Percentiles rank a stretch among this genome's conserved stretches.
Conservation (phyloP, 768 basidiomycete species). For the Nevesoporus exiguus region DNA sequence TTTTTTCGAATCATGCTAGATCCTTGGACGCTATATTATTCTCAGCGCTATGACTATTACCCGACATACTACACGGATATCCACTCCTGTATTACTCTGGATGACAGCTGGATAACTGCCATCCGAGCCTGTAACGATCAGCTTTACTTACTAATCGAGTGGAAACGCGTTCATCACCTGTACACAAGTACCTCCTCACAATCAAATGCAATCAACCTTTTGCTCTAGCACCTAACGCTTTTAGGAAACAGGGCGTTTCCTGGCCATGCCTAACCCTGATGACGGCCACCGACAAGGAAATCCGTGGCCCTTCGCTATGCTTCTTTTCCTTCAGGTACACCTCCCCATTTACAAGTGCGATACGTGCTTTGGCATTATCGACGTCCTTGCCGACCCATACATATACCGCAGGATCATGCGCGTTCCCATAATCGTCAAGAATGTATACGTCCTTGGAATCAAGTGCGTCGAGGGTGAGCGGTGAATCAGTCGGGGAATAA, state of each 20-base stretch:
- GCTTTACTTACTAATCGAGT: not conserved
- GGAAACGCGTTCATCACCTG: not conserved
- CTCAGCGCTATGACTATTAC: too few species aligned
- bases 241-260: not conserved
- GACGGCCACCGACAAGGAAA: slow-evolving; percentile 17
- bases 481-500: slow-evolving; percentile 33
- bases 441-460: slow-evolving; percentile 51
- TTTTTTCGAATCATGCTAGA: too few species aligned
- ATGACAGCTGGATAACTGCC: not conserved
- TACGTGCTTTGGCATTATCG: slow-evolving; percentile 43
- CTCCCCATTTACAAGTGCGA: slow-evolving; percentile 55
- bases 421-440: slow-evolving; percentile 39
- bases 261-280: slow-evolving; percentile 36
- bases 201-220: not conserved
- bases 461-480: slow-evolving; percentile 34
- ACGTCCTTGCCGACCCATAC: slow-evolving; percentile 56
- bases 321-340: slow-evolving; percentile 37
- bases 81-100: not conserved
- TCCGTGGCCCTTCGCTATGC: slow-evolving; percentile 1
- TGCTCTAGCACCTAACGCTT: not conserved
- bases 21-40: too few species aligned
- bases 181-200: not conserved
- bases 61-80: not conserved
- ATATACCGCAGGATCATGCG: slow-evolving; percentile 44
- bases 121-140: not conserved